Evolutionary conservation across 169 alveolate species (phyloP).

Genomic region (Neospora caninum): DNA sequence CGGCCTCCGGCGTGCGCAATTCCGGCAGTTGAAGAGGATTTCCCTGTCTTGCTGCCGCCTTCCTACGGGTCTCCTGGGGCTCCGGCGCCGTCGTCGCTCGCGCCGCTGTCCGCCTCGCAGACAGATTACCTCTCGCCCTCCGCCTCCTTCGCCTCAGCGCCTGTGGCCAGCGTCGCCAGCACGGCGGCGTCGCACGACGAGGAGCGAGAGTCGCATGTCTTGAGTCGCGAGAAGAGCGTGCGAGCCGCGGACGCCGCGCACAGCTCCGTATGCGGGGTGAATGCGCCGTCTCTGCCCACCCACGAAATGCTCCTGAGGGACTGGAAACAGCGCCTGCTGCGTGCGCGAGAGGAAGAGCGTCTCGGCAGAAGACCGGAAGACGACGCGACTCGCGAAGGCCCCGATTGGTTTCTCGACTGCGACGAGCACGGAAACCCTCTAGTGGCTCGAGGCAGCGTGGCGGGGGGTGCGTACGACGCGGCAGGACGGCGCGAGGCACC

Average conservation of each 20-base stretch:
- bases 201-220: neutral
- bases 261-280: neutral
- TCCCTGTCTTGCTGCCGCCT: neutral
- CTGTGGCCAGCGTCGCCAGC: too few species aligned
- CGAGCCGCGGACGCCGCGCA: neutral
- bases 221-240: neutral
- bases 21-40: neutral
- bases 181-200: neutral
- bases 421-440: neutral
- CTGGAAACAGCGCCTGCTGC: neutral
- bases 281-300: conserved; percentile 33
- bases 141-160: neutral
- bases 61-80: too few species aligned
- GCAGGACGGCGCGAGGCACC: neutral
- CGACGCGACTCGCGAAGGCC: too few species aligned
- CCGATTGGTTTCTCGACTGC: neutral
- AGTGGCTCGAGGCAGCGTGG: neutral
- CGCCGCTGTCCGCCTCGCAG: neutral
- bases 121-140: neutral
- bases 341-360: neutral
- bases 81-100: neutral
- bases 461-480: neutral
- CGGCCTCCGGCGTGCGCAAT: conserved; percentile 14
- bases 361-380: neutral
- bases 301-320: conserved; percentile 29